phyloP scores from a whole-genome alignment of 768 basidiomycete genomes.

The Termitomyces sp. region DNA sequence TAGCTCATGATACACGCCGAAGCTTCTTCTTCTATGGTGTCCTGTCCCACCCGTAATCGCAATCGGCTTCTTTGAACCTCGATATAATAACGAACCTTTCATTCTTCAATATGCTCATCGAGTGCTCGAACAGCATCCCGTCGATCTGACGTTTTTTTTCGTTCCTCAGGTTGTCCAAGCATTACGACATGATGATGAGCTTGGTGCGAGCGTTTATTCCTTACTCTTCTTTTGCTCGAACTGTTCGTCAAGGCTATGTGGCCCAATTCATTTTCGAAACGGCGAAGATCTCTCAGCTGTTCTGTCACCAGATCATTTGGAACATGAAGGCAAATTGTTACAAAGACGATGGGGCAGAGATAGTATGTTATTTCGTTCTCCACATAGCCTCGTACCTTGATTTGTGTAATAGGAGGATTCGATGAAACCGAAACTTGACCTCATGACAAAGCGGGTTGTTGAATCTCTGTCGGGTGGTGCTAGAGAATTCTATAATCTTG shows the following conservation, averaged over 20 bases:
- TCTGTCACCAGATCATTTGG: slow-evolving; percentile 99
- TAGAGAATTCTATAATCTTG: slow-evolving; percentile 84
- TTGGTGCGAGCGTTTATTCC: slow-evolving; percentile 46
- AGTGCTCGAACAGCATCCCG: slow-evolving; percentile 90
- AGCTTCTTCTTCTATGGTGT: slow-evolving; percentile 88
- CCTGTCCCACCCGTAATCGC: slow-evolving; percentile 82
- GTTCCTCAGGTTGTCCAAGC: slow-evolving; percentile 98
- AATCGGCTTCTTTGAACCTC: slow-evolving; percentile 78
- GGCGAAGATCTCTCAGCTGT: slow-evolving; percentile 92
- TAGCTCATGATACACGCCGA: background rate
- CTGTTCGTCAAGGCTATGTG: slow-evolving; percentile 66
- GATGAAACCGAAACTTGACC: slow-evolving; percentile 93
- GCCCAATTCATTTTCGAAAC: slow-evolving; percentile 95
- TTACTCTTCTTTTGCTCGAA: background rate
- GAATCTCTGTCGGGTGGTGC: slow-evolving; percentile 85
- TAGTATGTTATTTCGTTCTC: slow-evolving; percentile 38
- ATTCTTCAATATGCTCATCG: slow-evolving; percentile 95
- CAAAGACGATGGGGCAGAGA: slow-evolving; percentile 84
- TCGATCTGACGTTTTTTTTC: slow-evolving; percentile 96
- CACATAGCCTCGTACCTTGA: background rate
- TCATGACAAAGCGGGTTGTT: slow-evolving; percentile 76
- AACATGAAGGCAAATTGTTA: slow-evolving; percentile 99
- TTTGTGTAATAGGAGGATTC: slow-evolving; percentile 67
- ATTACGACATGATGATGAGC: slow-evolving; percentile 84
- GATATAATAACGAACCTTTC: slow-evolving; percentile 77